These are phyloP conservation scores for Xylaria sp. DNA, from an alignment of 2,329 filamentous ascomycete genomes.

Conservation along the genomic window DNA sequence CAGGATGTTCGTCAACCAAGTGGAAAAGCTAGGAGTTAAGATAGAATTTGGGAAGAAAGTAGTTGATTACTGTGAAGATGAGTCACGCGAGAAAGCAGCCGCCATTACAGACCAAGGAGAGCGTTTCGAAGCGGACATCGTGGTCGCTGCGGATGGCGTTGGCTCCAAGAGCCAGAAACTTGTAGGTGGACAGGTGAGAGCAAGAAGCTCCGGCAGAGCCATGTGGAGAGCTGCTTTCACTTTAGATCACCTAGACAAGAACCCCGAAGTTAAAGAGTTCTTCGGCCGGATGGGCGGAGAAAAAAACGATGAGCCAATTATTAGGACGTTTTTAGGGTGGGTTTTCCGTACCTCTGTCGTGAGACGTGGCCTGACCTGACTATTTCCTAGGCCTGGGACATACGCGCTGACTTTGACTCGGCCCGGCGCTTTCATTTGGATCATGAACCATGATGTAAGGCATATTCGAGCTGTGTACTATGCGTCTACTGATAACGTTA, in stretches of 20 bases:
- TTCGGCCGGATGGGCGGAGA: slow-evolving; percentile 54
- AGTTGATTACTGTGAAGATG: slow-evolving; percentile 61
- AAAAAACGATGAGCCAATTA: slow-evolving; percentile 55
- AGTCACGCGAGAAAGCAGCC: slow-evolving; percentile 51
- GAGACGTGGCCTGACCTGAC: slow-evolving; percentile 39
- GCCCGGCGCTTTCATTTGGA: slow-evolving; percentile 51
- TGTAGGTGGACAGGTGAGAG: slow-evolving; percentile 54
- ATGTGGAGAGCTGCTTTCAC: slow-evolving; percentile 58
- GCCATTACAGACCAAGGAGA: slow-evolving; percentile 62
- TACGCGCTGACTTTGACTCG: slow-evolving; percentile 51
- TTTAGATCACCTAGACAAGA: slow-evolving; percentile 53
- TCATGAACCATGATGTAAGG: slow-evolving; percentile 54
- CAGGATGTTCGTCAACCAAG: slow-evolving; percentile 63
- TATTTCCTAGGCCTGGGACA: slow-evolving; percentile 53
- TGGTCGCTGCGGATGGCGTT: slow-evolving; percentile 60
- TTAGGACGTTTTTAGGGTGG: slow-evolving; percentile 59
- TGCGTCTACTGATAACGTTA: slow-evolving; percentile 26
- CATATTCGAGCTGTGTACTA: not conserved
- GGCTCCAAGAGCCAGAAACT: slow-evolving; percentile 58
- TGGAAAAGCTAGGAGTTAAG: slow-evolving; percentile 58
- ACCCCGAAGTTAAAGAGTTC: slow-evolving; percentile 52
- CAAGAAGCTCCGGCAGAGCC: slow-evolving; percentile 55
- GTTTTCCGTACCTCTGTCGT: slow-evolving; percentile 49
- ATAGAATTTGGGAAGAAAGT: slow-evolving; percentile 60
- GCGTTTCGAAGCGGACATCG: slow-evolving; percentile 58